Evolutionary conservation across 192 early-diverging fungal genomes (phyloP), one percentile per base, ranked within the genome.

Genomic region (Endogone sp.): DNA sequence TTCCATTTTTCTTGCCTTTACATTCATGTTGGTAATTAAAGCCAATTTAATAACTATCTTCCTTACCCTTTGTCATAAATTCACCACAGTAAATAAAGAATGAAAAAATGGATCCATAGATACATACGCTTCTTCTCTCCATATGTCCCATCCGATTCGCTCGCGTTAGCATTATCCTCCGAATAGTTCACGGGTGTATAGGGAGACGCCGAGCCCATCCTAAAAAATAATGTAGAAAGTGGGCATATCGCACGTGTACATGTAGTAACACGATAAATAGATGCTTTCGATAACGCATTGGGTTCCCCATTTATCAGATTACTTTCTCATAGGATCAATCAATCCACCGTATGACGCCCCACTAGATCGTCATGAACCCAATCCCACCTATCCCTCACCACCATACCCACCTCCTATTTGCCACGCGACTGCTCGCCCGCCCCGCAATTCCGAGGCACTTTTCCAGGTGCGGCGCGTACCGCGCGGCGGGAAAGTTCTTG

Each of bases 401-500:
- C 37, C 37, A 0, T 49, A 44, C 59, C 21, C 60, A 83, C 82
- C 81, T 81, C 60, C 86, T 68, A 70, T 75, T 89, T 4, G 87
- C 85, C 25, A 84, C 81, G 55, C 86, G 76, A 68, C 81, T 86
- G 26, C 83, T 84, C 13, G 74, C 69, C 69, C 91, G 75, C 10
- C 91, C 86, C 11, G 90, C 87, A 30, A 96, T 76, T 8, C 95
- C 95, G 66, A 96, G 80, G 81, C 95, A 96, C 70, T 95, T 96
- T 82, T 95, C 93, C 55, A 96, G 82, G 73, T 96, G 95, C 29
- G 93, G 86, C 3, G 95, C 95, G 74, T 94, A 96, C 71, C 95
- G 85, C 37, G 86, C 82, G n/a, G 91, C 90, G 25, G 95, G 91
- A 73, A 86, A 93, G 31, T 79, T 77, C 29, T 83, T 81, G 66